Percentiles rank a stretch among this genome's conserved stretches.
These are phyloP conservation scores for Yamadazyma triangularis DNA, from an alignment of 1,139 yeast genomes.

Conservation along the genomic window DNA sequence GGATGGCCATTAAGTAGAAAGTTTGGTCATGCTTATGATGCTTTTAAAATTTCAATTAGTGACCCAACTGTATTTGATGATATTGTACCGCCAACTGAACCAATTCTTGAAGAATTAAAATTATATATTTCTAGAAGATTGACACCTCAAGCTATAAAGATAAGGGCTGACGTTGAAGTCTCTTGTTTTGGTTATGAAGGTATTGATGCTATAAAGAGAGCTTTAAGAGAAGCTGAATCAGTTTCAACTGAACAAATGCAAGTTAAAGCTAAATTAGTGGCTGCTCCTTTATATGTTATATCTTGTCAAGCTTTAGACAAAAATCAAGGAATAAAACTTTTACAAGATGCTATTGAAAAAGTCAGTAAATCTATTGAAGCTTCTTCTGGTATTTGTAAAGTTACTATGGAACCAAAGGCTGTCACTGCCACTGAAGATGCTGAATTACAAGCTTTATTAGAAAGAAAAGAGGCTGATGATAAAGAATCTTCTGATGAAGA, in stretches of 20 bases:
- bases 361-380: conserved; percentile 65
- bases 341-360: conserved; percentile 74
- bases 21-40: conserved; percentile 97
- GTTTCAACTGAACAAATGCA: conserved; percentile 78
- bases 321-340: conserved; percentile 74
- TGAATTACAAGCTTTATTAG: conserved; percentile 89
- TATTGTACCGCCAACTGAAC: conserved; percentile 66
- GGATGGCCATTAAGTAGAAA: conserved; percentile 98
- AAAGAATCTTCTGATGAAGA: conserved; percentile 43
- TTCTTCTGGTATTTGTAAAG: conserved; percentile 83
- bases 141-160: conserved; percentile 96
- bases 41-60: conserved; percentile 92
- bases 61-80: conserved; percentile 86
- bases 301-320: conserved; percentile 93
- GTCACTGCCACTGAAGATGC: conserved; percentile 98
- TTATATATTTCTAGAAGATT: conserved; percentile 85
- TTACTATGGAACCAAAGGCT: conserved; percentile 98
- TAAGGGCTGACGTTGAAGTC: conserved; percentile 96
- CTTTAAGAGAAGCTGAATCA: conserved; percentile 82
- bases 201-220: conserved; percentile 91
- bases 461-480: conserved; percentile 47
- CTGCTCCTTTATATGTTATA: conserved; percentile 94
- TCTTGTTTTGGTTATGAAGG: conserved; percentile 98
- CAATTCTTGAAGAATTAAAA: conserved; percentile 75
- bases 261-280: conserved; percentile 90